A percentile compares a stretch with the other conserved stretches of the same genome.
Conservation (phyloP, 306 rosid species). For the Corylus avellana region DNA sequence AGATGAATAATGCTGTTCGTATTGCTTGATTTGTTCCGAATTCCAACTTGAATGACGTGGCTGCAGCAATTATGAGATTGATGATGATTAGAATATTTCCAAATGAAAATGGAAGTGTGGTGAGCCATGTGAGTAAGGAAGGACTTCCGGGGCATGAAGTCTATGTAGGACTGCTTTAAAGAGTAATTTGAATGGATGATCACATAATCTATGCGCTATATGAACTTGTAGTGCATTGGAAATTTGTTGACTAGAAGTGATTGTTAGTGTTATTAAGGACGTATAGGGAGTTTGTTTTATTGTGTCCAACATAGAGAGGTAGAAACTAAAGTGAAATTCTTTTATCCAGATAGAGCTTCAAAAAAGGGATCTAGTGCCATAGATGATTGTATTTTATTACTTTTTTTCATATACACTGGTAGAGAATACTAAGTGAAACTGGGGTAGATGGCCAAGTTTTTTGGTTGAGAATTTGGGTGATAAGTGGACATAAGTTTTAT, state of each 20-base stretch:
- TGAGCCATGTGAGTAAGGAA: neutral
- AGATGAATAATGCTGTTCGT: neutral
- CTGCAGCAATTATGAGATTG: neutral
- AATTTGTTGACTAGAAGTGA: neutral
- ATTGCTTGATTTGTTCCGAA: neutral
- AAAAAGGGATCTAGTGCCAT: neutral
- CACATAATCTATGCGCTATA: neutral
- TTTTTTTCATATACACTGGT: neutral
- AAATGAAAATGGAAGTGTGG: neutral
- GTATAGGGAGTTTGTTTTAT: neutral
- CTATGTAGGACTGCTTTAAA: neutral
- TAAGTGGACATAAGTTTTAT: neutral
- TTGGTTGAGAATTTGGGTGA: neutral
- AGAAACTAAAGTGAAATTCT: neutral
- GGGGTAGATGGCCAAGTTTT: neutral
- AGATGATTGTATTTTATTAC: neutral
- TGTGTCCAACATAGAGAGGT: neutral
- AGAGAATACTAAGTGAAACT: neutral
- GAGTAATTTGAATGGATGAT: neutral
- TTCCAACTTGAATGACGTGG: neutral
- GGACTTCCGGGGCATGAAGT: neutral
- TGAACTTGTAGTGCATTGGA: neutral
- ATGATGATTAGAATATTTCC: neutral
- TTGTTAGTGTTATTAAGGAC: neutral
- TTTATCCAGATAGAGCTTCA: slow-evolving; percentile 1